Conservation (phyloP, 768 basidiomycete genomes). For the Fistulinella prunicolor region DNA sequence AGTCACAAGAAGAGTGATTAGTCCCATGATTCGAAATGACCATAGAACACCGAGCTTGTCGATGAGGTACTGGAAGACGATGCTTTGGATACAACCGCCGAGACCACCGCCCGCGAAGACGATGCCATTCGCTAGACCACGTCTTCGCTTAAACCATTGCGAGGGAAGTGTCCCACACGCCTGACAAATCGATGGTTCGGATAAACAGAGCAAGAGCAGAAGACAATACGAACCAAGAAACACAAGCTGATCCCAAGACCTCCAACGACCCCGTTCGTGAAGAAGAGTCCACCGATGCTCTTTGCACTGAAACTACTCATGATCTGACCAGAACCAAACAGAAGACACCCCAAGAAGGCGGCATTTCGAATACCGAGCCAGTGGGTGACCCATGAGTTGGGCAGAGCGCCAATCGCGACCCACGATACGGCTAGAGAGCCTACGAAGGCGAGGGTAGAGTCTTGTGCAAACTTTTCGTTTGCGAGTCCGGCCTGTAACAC, state of each 20-base stretch:
- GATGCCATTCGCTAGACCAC: conserved; percentile 35
- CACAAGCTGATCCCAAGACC: conserved; percentile 29
- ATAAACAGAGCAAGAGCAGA: neutral
- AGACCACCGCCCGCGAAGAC: conserved; percentile 33
- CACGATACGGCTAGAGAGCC: conserved; percentile 31
- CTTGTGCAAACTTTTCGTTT: conserved; percentile 20
- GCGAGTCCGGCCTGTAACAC: conserved; percentile 31
- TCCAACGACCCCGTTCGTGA: conserved; percentile 30
- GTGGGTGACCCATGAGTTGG: conserved; percentile 30
- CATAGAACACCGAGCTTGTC: conserved; percentile 27
- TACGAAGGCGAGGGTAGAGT: conserved; percentile 31
- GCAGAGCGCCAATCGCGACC: conserved; percentile 27
- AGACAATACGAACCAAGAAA: conserved; percentile 18
- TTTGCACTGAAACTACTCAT: conserved; percentile 24
- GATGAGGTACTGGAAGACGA: conserved; percentile 28
- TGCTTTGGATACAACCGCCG: conserved; percentile 30
- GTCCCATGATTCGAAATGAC: conserved; percentile 34
- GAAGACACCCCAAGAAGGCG: conserved; percentile 25
- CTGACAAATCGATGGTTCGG: conserved; percentile 1
- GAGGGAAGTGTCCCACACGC: conserved; percentile 35
- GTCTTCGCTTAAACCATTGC: conserved; percentile 34
- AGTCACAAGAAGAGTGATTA: conserved; percentile 24
- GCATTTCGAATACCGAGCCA: conserved; percentile 29
- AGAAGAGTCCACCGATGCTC: conserved; percentile 25
- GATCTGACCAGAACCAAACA: conserved; percentile 31